Evolutionary conservation across 1,139 yeast species (phyloP), one percentile per base, ranked within the genome.

Genomic region (Oligophagozyma castellii): DNA sequence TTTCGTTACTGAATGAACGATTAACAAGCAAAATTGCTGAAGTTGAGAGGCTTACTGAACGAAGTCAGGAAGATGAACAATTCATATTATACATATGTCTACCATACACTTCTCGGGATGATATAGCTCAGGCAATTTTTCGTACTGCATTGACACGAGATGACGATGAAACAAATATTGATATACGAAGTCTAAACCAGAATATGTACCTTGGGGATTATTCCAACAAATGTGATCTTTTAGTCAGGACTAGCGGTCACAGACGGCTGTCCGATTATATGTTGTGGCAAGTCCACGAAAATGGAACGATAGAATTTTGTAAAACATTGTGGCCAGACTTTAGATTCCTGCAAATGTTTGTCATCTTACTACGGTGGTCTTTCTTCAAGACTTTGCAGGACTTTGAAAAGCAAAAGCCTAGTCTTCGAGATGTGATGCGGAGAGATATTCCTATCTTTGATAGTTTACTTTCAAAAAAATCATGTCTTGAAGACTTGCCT

Each of bases 81-180:
- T 46, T 92, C 5, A 64, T 68, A 6, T 62, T 89, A 32, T 89
- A 86, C 51, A 76, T 89, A 19, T 86, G 96, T 52, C 81, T 89
- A 51, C 95, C 96, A 0, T 89, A 89, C 56, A 89, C 98, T 0
- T 75, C 95, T 5, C 65, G 96, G 40, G 93, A 89, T 48, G 98
- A 89, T 46, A 83, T 89, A 29, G 63, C 83, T 2, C 70, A 70
- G 32, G 65, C 89, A 23, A 67, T 89, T 15, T 57, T 59, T 28
- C 39, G 47, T 8, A 59, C 69, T 7, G 26, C 25, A 4, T 36
- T 37, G 8, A 8, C 27, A 14, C 32, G 39, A 5, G 31, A 41
- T 2, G 8, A 38, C 5, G 28, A 38, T 2, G 19, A 22, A 6
- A 62, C 60, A 28, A 67, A 64, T 28, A 52, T 63, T 10, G 48